phyloP scores from a whole-genome alignment of 305 asterid genomes.

The Fraxinus sp. region DNA sequence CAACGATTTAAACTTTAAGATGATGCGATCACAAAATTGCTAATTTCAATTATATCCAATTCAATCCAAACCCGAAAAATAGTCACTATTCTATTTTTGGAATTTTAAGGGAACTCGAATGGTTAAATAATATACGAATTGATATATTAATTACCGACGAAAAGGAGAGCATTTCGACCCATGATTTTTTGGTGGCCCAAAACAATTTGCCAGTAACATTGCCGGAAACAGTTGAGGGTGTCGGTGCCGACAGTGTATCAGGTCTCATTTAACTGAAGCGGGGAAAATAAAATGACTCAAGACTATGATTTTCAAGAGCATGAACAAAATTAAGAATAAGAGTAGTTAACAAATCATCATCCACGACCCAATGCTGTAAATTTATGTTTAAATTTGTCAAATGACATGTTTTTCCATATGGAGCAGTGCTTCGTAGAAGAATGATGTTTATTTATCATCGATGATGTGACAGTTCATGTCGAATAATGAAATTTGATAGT shows the following conservation, averaged over 20 bases:
- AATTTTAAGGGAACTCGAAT: background rate
- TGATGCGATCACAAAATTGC: background rate
- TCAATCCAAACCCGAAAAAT: background rate
- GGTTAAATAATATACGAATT: background rate
- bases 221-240: conserved; percentile 28
- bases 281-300: too few relatives aligned
- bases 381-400: background rate
- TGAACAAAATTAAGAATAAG: too few relatives aligned
- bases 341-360: too few relatives aligned
- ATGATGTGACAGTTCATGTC: too few relatives aligned
- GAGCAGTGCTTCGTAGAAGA: too few relatives aligned
- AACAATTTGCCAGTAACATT: background rate
- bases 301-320: too few relatives aligned
- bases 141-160: too few relatives aligned
- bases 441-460: too few relatives aligned
- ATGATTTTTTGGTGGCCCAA: background rate
- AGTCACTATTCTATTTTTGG: background rate
- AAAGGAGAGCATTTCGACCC: background rate
- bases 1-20: background rate
- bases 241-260: conserved; percentile 41
- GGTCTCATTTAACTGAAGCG: background rate
- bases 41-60: background rate
- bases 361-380: background rate
- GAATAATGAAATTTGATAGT: too few relatives aligned
- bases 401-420: background rate